These are phyloP conservation scores for Tolypocladium guangdongense DNA, from an alignment of 2,329 filamentous ascomycete genomes.

Conservation along the genomic window DNA sequence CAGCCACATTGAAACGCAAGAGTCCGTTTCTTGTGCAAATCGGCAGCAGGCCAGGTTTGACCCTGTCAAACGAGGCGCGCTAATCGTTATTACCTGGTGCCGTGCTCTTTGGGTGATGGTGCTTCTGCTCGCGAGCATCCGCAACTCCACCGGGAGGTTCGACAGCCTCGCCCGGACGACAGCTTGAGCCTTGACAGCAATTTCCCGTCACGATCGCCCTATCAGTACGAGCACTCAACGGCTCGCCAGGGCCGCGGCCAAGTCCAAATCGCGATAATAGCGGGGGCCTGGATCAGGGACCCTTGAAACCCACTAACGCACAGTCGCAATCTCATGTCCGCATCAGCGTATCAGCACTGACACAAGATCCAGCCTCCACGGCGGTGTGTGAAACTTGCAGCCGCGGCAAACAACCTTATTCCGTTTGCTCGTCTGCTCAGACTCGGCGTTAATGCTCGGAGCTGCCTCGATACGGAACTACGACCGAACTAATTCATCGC, in stretches of 20 bases:
- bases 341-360: constrained; percentile 38
- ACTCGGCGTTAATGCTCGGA: not conserved
- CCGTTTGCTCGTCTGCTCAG: constrained; percentile 1
- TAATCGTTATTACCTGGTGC: not conserved
- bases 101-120: not conserved
- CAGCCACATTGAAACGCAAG: constrained; percentile 17
- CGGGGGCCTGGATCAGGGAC: constrained; percentile 13
- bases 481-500: not conserved
- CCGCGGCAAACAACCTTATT: constrained; percentile 8
- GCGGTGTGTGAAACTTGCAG: constrained; percentile 3
- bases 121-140: too few species aligned
- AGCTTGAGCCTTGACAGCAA: not conserved
- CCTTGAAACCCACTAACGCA: constrained; percentile 44
- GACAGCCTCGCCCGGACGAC: not conserved
- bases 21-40: constrained; percentile 7
- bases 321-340: constrained; percentile 36
- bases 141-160: not conserved
- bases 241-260: not conserved
- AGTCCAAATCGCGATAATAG: not conserved
- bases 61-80: not conserved
- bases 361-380: constrained; percentile 3
- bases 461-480: not conserved
- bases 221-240: not conserved
- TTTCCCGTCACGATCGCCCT: not conserved
- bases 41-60: not conserved